Percentiles rank a stretch among this genome's conserved stretches.
Evolutionary conservation across 2,329 filamentous ascomycete genomes (phyloP).

Genomic region (Cordyceps pruinosa): DNA sequence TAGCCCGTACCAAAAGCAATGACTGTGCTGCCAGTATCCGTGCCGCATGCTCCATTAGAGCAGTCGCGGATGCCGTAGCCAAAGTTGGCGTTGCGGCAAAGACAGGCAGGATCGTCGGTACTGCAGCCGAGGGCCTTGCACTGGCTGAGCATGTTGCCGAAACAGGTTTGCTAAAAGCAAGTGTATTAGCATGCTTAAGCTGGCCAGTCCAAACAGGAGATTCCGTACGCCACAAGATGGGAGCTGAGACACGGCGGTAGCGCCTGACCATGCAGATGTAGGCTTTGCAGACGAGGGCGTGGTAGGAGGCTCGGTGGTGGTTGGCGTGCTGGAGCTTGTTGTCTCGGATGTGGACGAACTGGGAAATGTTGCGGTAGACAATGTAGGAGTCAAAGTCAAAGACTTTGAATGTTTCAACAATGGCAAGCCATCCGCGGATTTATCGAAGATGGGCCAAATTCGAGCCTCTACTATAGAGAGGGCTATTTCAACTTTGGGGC

Average conservation of each 20-base stretch:
- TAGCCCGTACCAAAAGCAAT: slow-evolving; percentile 11
- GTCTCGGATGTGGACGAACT: too few species aligned
- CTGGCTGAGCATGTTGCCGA: slow-evolving; percentile 1
- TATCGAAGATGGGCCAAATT: neutral
- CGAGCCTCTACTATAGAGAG: neutral
- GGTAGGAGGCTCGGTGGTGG: too few species aligned
- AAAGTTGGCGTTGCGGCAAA: slow-evolving; percentile 15
- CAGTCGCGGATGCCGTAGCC: slow-evolving; percentile 15
- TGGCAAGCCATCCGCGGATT: neutral
- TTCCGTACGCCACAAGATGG: too few species aligned
- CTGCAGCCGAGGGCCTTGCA: slow-evolving; percentile 12
- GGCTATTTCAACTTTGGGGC: neutral
- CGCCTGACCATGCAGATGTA: too few species aligned
- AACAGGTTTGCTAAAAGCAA: neutral
- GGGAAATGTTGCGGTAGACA: too few species aligned
- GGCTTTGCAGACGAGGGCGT: too few species aligned
- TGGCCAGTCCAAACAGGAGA: too few species aligned
- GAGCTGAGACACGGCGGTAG: too few species aligned
- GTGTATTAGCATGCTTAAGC: too few species aligned
- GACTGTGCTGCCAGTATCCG: slow-evolving; percentile 2
- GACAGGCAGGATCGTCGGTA: slow-evolving; percentile 9
- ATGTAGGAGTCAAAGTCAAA: neutral
- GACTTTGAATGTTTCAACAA: neutral
- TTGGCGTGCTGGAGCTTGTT: too few species aligned
- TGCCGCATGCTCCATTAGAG: slow-evolving; percentile 11